These are phyloP conservation scores for Aspergillus sclerotialis DNA, from an alignment of 2,329 filamentous ascomycete genomes.

Conservation along the genomic window DNA sequence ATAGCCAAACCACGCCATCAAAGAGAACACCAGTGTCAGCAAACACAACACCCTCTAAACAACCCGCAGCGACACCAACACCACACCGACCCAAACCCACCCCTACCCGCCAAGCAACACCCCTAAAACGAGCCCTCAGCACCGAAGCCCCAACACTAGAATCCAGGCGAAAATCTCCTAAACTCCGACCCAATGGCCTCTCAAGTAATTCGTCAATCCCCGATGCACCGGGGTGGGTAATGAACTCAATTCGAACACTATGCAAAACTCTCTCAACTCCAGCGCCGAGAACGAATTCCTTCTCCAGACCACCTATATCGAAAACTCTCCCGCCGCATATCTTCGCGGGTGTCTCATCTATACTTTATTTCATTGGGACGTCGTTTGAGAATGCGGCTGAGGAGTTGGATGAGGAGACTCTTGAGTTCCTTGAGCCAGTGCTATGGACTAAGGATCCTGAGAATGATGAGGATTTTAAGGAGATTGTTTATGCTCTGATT, in stretches of 20 bases:
- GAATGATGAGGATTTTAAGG: conserved; percentile 41
- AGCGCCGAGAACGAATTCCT: conserved; percentile 27
- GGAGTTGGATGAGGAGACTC: conserved; percentile 33
- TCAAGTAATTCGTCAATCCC: conserved; percentile 22
- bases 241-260: conserved; percentile 59
- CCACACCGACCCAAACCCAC: too few species aligned
- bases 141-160: conserved; percentile 1
- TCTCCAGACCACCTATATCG: conserved; percentile 32
- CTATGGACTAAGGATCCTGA: conserved; percentile 37
- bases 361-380: conserved; percentile 40
- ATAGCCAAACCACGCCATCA: conserved; percentile 38
- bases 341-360: conserved; percentile 62
- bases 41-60: too few species aligned
- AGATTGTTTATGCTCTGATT: conserved; percentile 30
- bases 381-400: conserved; percentile 42
- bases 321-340: conserved; percentile 61
- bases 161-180: neutral
- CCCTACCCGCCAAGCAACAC: neutral
- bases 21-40: conserved; percentile 20
- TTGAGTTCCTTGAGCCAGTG: conserved; percentile 31
- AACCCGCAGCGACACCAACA: neutral
- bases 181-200: conserved; percentile 12
- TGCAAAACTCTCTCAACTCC: conserved; percentile 56
- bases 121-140: conserved; percentile 23
- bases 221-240: conserved; percentile 58